A percentile compares a stretch with the other conserved stretches of the same genome.
Evolutionary conservation across 805 yeast genomes (phyloP).

Genomic region (Zygotorulaspora sp.): DNA sequence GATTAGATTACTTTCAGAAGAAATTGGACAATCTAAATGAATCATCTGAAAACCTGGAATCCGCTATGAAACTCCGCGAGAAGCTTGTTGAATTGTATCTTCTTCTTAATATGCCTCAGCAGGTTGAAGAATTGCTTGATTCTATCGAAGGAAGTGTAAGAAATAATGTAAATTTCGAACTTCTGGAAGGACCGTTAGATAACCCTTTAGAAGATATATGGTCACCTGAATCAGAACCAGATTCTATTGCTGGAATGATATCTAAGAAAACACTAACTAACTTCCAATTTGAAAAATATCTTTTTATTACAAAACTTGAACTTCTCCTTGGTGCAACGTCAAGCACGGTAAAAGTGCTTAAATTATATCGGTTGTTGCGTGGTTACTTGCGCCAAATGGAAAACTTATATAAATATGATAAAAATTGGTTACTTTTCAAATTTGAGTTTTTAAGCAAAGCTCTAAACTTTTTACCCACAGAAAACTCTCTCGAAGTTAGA

Average conservation of each 20-base stretch:
- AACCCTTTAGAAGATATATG: conserved; percentile 17
- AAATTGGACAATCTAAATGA: conserved; percentile 5
- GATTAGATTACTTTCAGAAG: conserved; percentile 18
- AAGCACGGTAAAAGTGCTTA: conserved; percentile 9
- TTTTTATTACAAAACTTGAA: conserved; percentile 24
- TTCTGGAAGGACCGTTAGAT: conserved; percentile 23
- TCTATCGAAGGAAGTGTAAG: conserved; percentile 13
- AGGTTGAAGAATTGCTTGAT: conserved; percentile 22
- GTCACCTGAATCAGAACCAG: conserved; percentile 1
- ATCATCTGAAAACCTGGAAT: conserved; percentile 7
- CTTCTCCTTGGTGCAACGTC: conserved; percentile 15
- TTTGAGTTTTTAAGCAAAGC: conserved; percentile 18
- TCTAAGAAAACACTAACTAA: conserved; percentile 17
- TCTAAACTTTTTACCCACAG: conserved; percentile 10
- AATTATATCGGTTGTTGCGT: conserved; percentile 15
- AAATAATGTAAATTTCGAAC: conserved; percentile 3
- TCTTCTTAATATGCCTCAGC: conserved; percentile 27
- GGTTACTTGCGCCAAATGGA: conserved; percentile 18
- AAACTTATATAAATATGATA: conserved; percentile 11
- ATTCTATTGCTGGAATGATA: conserved; percentile 15
- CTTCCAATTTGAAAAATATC: conserved; percentile 21
- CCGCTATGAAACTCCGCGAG: conserved; percentile 22
- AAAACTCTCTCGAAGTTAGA: conserved; percentile 26
- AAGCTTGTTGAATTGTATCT: conserved; percentile 25
- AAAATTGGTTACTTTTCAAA: conserved; percentile 23